phyloP scores from a whole-genome alignment of 176 grass and related monocot species.

The Calamus simplicifolius region DNA sequence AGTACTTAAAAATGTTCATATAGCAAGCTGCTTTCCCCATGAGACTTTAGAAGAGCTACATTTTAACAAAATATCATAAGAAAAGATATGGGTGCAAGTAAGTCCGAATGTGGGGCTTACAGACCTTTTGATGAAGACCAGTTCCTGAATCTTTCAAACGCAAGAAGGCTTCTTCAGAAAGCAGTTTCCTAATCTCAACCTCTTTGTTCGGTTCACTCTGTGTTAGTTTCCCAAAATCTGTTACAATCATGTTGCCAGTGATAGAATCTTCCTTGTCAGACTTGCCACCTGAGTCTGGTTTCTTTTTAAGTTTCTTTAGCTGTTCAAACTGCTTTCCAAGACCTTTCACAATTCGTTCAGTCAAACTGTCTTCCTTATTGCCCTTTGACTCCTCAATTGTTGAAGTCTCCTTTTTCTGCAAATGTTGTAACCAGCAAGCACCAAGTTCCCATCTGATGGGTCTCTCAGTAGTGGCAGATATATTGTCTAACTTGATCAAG shows the following conservation, averaged over 20 bases:
- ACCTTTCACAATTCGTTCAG: slow-evolving; percentile 70
- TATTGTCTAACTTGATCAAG: slow-evolving; percentile 52
- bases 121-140: slow-evolving; percentile 77
- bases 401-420: slow-evolving; percentile 74
- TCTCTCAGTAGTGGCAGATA: slow-evolving; percentile 27
- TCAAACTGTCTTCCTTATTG: slow-evolving; percentile 25
- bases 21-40: too few species aligned
- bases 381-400: slow-evolving; percentile 26
- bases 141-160: slow-evolving; percentile 60
- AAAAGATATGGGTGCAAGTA: too few species aligned
- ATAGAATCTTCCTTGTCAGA: slow-evolving; percentile 56
- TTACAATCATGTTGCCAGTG: slow-evolving; percentile 13
- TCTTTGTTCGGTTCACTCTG: slow-evolving; percentile 17
- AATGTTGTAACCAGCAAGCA: slow-evolving; percentile 69
- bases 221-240: slow-evolving; percentile 26
- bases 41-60: too few species aligned
- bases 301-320: slow-evolving; percentile 85
- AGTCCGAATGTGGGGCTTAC: slow-evolving; percentile 3
- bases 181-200: slow-evolving; percentile 48
- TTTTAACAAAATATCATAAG: too few species aligned
- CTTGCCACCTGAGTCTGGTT: slow-evolving; percentile 27
- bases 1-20: too few species aligned
- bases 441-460: slow-evolving; percentile 95
- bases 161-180: slow-evolving; percentile 53
- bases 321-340: slow-evolving; percentile 87